Percentiles rank a stretch among this genome's conserved stretches.
Evolutionary conservation across 2,329 filamentous ascomycete species (phyloP).

Genomic region (Colletotrichum sp.): DNA sequence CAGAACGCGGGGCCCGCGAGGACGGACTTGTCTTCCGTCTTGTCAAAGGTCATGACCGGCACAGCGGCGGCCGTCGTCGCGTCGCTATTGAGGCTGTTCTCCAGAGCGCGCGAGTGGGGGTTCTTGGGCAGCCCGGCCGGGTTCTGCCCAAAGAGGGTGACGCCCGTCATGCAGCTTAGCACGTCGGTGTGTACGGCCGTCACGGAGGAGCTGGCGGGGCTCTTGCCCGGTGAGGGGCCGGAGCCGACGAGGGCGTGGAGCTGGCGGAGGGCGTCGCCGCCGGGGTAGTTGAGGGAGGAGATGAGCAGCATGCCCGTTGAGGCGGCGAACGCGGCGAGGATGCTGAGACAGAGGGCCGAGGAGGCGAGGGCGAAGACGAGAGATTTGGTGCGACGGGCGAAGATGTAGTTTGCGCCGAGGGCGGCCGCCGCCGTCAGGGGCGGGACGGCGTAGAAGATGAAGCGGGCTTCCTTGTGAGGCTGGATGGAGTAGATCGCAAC

Average conservation of each 20-base stretch:
- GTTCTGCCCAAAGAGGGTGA: constrained; percentile 68
- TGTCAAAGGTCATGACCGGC: constrained; percentile 56
- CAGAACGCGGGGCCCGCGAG: constrained; percentile 61
- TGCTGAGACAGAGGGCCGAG: constrained; percentile 60
- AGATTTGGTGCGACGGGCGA: constrained; percentile 68
- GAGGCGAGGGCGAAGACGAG: constrained; percentile 58
- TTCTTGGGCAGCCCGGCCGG: constrained; percentile 39
- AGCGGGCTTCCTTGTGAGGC: constrained; percentile 95
- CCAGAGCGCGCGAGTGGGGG: constrained; percentile 23
- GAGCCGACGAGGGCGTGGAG: constrained; percentile 46
- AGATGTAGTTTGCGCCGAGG: constrained; percentile 74
- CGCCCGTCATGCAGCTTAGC: constrained; percentile 70
- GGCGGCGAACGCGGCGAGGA: constrained; percentile 62
- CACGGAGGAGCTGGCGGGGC: constrained; percentile 26
- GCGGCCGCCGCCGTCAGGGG: constrained; percentile 79
- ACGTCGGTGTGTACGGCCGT: constrained; percentile 67
- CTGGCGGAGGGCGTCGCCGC: constrained; percentile 75
- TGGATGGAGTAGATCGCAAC: constrained; percentile 83
- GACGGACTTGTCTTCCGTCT: constrained; percentile 58
- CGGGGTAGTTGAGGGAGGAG: constrained; percentile 92
- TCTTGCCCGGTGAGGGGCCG: constrained; percentile 23
- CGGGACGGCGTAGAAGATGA: constrained; percentile 89
- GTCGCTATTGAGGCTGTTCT: constrained; percentile 17
- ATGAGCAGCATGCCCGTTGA: constrained; percentile 74
- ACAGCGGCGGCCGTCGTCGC: constrained; percentile 23